Conservation (phyloP, 176 grass and related monocot genomes). For the Bolboschoenus planiculmis region DNA sequence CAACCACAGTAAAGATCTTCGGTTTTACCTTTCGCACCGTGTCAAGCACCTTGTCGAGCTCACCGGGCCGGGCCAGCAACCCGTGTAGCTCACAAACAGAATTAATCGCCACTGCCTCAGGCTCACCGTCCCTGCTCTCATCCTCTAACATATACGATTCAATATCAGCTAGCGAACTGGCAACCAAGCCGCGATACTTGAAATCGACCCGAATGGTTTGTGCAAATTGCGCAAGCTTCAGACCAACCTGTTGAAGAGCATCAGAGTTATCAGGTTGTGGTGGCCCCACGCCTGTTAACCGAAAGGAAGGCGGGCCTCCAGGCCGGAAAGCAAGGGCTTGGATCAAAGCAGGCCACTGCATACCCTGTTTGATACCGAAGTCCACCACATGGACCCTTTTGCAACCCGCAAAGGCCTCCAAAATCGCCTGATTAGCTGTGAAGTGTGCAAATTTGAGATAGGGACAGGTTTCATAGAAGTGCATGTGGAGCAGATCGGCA, state of each 20-base stretch:
- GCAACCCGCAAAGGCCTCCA: constrained; percentile 81
- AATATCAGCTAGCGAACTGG: constrained; percentile 63
- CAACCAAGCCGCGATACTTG: constrained; percentile 75
- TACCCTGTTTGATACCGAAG: constrained; percentile 91
- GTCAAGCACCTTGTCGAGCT: constrained; percentile 76
- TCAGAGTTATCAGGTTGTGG: constrained; percentile 77
- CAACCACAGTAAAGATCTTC: constrained; percentile 74
- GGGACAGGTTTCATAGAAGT: constrained; percentile 96
- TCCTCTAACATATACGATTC: constrained; percentile 72
- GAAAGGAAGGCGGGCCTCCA: constrained; percentile 64
- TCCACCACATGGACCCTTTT: constrained; percentile 87
- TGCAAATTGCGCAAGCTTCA: constrained; percentile 79
- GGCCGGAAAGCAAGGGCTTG: constrained; percentile 90
- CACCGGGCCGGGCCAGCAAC: constrained; percentile 59
- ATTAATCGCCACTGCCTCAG: constrained; percentile 81
- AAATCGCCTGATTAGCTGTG: constrained; percentile 94
- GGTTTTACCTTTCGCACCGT: constrained; percentile 63
- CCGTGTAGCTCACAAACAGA: constrained; percentile 79
- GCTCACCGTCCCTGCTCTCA: constrained; percentile 32
- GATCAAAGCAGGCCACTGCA: constrained; percentile 94
- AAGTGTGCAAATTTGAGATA: constrained; percentile 99
- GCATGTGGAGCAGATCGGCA: constrained; percentile 67
- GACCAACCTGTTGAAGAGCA: constrained; percentile 73
- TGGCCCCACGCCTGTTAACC: constrained; percentile 74
- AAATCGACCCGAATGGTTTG: constrained; percentile 78